Conservation (phyloP, 1,284 basidiomycete genomes). For the Gymnopus androsaceus region DNA sequence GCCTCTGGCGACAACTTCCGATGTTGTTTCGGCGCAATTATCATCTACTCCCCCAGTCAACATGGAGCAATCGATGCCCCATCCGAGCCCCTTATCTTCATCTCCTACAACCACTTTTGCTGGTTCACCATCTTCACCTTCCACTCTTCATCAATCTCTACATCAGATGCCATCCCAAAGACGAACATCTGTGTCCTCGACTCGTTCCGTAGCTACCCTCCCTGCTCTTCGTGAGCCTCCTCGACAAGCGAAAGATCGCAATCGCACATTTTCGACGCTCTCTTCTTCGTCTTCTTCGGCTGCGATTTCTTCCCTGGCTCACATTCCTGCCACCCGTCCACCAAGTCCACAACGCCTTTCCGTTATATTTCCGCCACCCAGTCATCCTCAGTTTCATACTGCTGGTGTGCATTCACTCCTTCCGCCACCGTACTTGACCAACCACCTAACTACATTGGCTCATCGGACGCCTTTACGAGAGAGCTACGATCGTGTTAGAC, state of each 20-base stretch:
- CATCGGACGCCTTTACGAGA: slow-evolving; percentile 67
- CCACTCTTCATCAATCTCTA: neutral
- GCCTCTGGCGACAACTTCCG: slow-evolving; percentile 52
- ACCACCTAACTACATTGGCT: slow-evolving; percentile 66
- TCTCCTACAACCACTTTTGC: slow-evolving; percentile 19
- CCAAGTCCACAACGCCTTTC: slow-evolving; percentile 51
- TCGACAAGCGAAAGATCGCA: slow-evolving; percentile 48
- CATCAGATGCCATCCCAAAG: slow-evolving; percentile 31
- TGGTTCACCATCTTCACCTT: slow-evolving; percentile 18
- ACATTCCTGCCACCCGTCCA: slow-evolving; percentile 56
- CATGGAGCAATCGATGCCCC: slow-evolving; percentile 21
- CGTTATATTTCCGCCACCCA: slow-evolving; percentile 25
- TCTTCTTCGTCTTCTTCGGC: slow-evolving; percentile 63
- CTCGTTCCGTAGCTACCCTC: slow-evolving; percentile 62
- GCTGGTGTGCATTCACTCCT: slow-evolving; percentile 59
- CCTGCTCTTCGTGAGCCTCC: slow-evolving; percentile 40
- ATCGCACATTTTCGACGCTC: slow-evolving; percentile 63
- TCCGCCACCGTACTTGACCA: slow-evolving; percentile 66
- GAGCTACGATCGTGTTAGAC: slow-evolving; percentile 65
- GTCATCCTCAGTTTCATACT: slow-evolving; percentile 27
- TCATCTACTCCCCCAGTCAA: slow-evolving; percentile 36
- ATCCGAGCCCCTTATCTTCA: slow-evolving; percentile 31
- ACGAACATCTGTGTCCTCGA: slow-evolving; percentile 67
- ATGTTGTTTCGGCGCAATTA: slow-evolving; percentile 20
- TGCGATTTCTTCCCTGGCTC: slow-evolving; percentile 63